A percentile compares a stretch with the other conserved stretches of the same genome.
These are phyloP conservation scores for Xylaria sp. DNA, from an alignment of 2,329 filamentous ascomycete genomes.

Conservation along the genomic window DNA sequence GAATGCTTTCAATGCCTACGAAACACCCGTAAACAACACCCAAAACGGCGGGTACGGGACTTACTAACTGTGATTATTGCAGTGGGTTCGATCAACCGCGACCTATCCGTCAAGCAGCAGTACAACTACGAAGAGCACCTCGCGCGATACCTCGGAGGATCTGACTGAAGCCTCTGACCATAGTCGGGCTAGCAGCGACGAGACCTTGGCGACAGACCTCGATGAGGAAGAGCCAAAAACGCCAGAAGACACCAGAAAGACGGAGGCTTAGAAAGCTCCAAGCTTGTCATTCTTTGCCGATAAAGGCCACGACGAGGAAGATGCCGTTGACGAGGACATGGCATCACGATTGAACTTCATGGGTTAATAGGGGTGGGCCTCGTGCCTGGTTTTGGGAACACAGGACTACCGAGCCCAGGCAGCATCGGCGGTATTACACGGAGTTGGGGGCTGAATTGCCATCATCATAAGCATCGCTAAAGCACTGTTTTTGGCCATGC, in stretches of 20 bases:
- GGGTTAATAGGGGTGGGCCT: slow-evolving; percentile 16
- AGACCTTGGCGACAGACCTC: slow-evolving; percentile 4
- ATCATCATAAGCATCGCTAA: not conserved
- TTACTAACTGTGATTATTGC: slow-evolving; percentile 10
- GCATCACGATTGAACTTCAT: slow-evolving; percentile 38
- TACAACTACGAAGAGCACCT: not conserved
- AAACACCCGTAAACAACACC: not conserved
- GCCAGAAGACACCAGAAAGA: not conserved
- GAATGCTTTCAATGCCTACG: not conserved
- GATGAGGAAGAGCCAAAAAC: not conserved
- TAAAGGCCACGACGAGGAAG: slow-evolving; percentile 22
- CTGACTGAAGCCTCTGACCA: slow-evolving; percentile 3
- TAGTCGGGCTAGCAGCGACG: slow-evolving; percentile 14
- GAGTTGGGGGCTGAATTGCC: not conserved
- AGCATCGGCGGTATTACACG: not conserved
- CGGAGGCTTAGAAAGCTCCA: not conserved
- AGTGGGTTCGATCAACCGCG: slow-evolving; percentile 27
- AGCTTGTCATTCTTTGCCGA: not conserved
- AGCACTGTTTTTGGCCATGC: not conserved
- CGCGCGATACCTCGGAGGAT: slow-evolving; percentile 13
- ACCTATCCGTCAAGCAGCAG: not conserved
- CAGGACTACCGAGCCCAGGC: not conserved
- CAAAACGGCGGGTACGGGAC: too few species aligned
- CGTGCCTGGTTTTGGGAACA: not conserved
- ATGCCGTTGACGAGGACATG: slow-evolving; percentile 35